Base-by-base conservation (phyloP, 176 grass and related monocot genomes). In the Raddia guianensis region DNA sequence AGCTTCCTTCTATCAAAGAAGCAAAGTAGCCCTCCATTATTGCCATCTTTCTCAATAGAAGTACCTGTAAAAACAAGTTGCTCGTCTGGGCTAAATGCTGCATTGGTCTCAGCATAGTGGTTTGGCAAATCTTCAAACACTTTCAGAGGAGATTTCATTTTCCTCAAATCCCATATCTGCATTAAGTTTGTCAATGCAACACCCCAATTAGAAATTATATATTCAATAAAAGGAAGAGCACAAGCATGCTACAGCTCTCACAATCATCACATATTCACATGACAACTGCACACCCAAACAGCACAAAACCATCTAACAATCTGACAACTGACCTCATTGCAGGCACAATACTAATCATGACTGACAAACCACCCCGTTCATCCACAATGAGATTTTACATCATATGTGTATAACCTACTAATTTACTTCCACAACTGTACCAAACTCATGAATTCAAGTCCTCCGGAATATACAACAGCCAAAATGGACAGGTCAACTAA, bases 1-100 rank as follows among this genome's bases (percentile, higher is more conserved):
- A 98, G 95, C 80, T 92, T 98, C 85, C 80, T 94, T 83, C 95
- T 87, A 87, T 98, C 95, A 76, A 94, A 98, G 83, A 98, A 98
- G 84, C 90, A 98, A 56, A 98, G 90, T 34, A 98, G 75, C 63
- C 95, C 90, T 63, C 95, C 95, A 86, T 83, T 87, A 49, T 76
- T 80, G 49, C 92, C 85, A 11, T 98, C 90, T 89, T 91, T 98
- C 69, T 95, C 95, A 82, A 95, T 83, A 69, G 95, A 98, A 21
- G 95, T 98, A 86, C 92, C 95, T 68, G 95, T 98, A 53, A 91
- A 89, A 65, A 98, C 84, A 89, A 98, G 86, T 73, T 93, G 95
- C 66, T 98, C 95, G 44, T 98, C 95, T 85, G 95, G 68, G 82
- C 95, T 95, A 66, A 98, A 98, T 75, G 86, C 89, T 33, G 46